Conservation (phyloP, 495 filamentous ascomycete genomes). For the Darksidea phi region DNA sequence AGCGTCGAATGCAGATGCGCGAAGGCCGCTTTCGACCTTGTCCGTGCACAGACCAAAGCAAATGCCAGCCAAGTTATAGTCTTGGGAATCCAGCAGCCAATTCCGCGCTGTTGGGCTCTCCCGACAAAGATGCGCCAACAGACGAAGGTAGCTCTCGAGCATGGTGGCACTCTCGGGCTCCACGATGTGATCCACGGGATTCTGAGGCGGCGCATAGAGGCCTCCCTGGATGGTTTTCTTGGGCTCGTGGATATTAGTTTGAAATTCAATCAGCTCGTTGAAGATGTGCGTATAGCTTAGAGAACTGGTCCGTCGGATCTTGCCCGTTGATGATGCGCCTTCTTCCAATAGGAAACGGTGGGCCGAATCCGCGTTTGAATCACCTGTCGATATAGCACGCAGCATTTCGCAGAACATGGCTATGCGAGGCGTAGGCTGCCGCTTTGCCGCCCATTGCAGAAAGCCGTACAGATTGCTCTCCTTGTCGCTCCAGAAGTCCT, state of each 20-base stretch:
- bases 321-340: conserved; percentile 65
- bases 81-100: conserved; percentile 63
- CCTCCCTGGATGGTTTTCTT: conserved; percentile 54
- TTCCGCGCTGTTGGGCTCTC: conserved; percentile 65
- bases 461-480: conserved; percentile 92
- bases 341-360: conserved; percentile 91
- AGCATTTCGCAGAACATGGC: conserved; percentile 96
- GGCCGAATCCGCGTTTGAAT: conserved; percentile 73
- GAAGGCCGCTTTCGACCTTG: conserved; percentile 66
- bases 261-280: conserved; percentile 77
- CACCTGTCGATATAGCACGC: conserved; percentile 74
- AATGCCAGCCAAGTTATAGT: conserved; percentile 61
- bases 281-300: conserved; percentile 93
- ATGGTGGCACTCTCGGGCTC: conserved; percentile 87
- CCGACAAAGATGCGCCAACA: conserved; percentile 74
- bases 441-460: conserved; percentile 87
- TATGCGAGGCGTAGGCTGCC: conserved; percentile 87
- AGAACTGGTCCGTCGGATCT: conserved; percentile 72
- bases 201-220: conserved; percentile 55
- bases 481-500: conserved; percentile 82
- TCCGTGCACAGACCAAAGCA: conserved; percentile 69
- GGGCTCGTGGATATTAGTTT: conserved; percentile 64
- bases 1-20: conserved; percentile 71
- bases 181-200: conserved; percentile 64
- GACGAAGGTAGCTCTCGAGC: conserved; percentile 86